Percentiles rank a stretch among this genome's conserved stretches.
Conservation (phyloP, 306 rosid genomes). For the Sphenostylis stenocarpa region DNA sequence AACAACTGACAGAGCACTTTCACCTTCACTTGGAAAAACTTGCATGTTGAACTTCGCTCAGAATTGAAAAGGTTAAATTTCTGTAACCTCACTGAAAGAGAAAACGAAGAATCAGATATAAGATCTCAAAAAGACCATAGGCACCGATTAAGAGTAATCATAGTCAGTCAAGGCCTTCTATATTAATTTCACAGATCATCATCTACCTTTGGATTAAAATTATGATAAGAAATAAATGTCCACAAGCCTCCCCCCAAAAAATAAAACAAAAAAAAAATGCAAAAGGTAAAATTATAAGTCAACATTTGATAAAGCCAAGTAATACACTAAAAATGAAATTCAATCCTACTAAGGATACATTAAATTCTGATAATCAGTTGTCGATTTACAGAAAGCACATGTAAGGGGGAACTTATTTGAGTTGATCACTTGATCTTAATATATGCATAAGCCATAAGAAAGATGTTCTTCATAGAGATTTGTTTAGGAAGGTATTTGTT, state of each 20-base stretch:
- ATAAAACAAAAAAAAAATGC: background rate
- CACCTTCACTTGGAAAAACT: conserved; percentile 58
- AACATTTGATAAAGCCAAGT: background rate
- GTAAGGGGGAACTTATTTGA: background rate
- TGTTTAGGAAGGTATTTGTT: too few species aligned
- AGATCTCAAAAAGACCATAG: conserved; percentile 21
- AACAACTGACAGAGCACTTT: conserved; percentile 66
- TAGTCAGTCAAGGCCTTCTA: background rate
- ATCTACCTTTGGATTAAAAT: background rate
- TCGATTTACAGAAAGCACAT: background rate
- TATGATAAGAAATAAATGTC: background rate
- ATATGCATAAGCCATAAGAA: background rate
- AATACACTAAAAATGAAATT: background rate
- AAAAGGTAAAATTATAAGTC: background rate
- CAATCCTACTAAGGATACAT: background rate
- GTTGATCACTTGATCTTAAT: background rate
- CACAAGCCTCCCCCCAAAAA: background rate
- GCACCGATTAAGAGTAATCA: background rate
- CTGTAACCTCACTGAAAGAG: conserved; percentile 25
- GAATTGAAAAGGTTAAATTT: conserved; percentile 16
- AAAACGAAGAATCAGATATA: conserved; percentile 26
- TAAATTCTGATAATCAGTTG: conserved; percentile 4
- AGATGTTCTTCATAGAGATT: background rate
- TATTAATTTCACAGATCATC: background rate
- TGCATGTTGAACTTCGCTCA: conserved; percentile 59